Evolutionary conservation across 192 early-diverging fungal genomes (phyloP).

Genomic region (Coemansia sp.): DNA sequence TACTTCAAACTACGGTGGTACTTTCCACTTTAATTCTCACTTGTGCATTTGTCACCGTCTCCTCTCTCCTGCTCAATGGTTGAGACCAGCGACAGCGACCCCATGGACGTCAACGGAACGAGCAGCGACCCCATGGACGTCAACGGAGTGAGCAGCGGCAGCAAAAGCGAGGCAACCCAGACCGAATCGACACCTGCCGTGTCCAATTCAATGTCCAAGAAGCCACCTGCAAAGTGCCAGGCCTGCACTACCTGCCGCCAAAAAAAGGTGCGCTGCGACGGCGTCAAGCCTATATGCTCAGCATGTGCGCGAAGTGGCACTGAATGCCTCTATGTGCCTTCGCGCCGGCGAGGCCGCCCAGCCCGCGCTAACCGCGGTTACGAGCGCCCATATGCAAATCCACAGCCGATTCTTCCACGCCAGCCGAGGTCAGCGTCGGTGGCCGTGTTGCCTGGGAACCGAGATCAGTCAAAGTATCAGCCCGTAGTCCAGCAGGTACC

Average conservation of each 20-base stretch:
- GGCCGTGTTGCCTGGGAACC: background rate
- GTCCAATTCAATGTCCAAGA: slow-evolving; percentile 19
- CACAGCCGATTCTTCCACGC: slow-evolving; percentile 53
- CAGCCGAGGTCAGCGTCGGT: slow-evolving; percentile 22
- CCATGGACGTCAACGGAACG: slow-evolving; percentile 12
- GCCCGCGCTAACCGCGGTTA: slow-evolving; percentile 52
- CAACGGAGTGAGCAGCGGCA: slow-evolving; percentile 7
- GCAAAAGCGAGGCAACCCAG: slow-evolving; percentile 20
- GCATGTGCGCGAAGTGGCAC: slow-evolving; percentile 41
- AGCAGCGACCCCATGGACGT: slow-evolving; percentile 20
- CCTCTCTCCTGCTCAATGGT: slow-evolving; percentile 17
- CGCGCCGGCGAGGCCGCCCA: slow-evolving; percentile 49
- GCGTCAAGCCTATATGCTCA: slow-evolving; percentile 50
- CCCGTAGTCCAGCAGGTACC: slow-evolving; percentile 11
- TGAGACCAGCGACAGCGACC: slow-evolving; percentile 52
- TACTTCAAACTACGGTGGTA: background rate
- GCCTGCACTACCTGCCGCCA: slow-evolving; percentile 56
- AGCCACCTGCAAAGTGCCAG: slow-evolving; percentile 48
- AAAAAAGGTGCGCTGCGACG: slow-evolving; percentile 57
- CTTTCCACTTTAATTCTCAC: background rate
- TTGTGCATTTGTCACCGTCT: background rate
- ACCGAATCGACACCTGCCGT: slow-evolving; percentile 8
- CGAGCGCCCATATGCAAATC: slow-evolving; percentile 49
- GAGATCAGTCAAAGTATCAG: slow-evolving; percentile 27
- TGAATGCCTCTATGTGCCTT: slow-evolving; percentile 54